These are phyloP conservation scores for Globisporangium radiosum DNA, from an alignment of 352 stramenopile genomes.

Conservation along the genomic window DNA sequence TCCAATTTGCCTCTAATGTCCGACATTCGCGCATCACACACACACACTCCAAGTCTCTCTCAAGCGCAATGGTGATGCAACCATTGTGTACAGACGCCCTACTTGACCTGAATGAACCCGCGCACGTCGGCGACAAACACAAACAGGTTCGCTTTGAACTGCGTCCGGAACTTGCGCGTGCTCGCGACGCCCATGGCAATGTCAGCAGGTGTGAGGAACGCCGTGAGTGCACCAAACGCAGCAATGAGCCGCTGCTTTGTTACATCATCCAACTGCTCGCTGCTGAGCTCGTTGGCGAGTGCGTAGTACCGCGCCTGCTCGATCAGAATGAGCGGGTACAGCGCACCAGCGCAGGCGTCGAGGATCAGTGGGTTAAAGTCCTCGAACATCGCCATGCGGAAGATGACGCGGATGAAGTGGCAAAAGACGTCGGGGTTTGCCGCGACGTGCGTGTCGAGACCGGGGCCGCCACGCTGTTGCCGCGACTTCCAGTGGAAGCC, in stretches of 20 bases:
- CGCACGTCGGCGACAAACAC: constrained; percentile 75
- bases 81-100: too few species aligned
- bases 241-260: constrained; percentile 47
- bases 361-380: constrained; percentile 71
- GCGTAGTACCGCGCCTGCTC: constrained; percentile 63
- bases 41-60: too few species aligned
- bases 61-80: too few species aligned
- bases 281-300: constrained; percentile 59
- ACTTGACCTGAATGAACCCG: constrained; percentile 71
- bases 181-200: constrained; percentile 49
- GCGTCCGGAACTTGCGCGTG: constrained; percentile 61
- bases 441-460: constrained; percentile 37
- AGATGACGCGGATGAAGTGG: constrained; percentile 68
- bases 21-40: too few species aligned
- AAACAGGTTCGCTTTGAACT: constrained; percentile 82
- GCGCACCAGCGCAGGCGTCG: constrained; percentile 53
- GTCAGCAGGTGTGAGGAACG: constrained; percentile 56
- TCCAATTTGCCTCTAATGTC: too few species aligned
- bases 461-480: constrained; percentile 36
- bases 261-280: constrained; percentile 35
- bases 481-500: constrained; percentile 59
- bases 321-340: constrained; percentile 81
- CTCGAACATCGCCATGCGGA: constrained; percentile 76
- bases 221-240: constrained; percentile 59
- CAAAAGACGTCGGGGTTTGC: constrained; percentile 60